phyloP scores from a whole-genome alignment of 495 filamentous ascomycete genomes.

The Terfezia boudieri region DNA sequence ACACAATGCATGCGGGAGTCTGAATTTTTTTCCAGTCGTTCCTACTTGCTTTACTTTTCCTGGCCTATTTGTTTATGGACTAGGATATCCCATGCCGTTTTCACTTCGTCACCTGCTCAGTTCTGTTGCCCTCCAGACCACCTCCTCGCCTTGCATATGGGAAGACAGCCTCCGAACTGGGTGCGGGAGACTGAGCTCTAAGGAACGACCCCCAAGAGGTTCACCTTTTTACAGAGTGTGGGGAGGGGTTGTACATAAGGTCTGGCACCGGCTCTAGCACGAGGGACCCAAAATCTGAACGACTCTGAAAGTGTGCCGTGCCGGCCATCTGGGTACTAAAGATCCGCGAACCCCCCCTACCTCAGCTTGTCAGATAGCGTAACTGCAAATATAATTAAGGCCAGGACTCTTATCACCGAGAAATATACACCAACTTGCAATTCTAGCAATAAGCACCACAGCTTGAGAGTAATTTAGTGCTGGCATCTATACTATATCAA shows the following conservation, averaged over 20 bases:
- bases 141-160: slow-evolving; percentile 10
- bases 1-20: slow-evolving; percentile 8
- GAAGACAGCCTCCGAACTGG: slow-evolving; percentile 5
- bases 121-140: slow-evolving; percentile 4
- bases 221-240: slow-evolving; percentile 12
- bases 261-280: background rate
- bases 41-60: slow-evolving; percentile 8
- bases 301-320: background rate
- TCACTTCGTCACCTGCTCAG: slow-evolving; percentile 16
- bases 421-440: slow-evolving; percentile 13
- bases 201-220: slow-evolving; percentile 3
- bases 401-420: background rate
- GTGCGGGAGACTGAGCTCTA: slow-evolving; percentile 15
- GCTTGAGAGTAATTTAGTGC: slow-evolving; percentile 15
- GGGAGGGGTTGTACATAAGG: slow-evolving; percentile 8
- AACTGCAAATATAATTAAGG: background rate
- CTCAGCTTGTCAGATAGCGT: slow-evolving; percentile 15
- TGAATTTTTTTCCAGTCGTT: slow-evolving; percentile 16
- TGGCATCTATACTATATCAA: slow-evolving; percentile 16
- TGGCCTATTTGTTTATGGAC: background rate
- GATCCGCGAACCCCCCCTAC: slow-evolving; percentile 8
- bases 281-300: background rate
- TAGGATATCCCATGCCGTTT: slow-evolving; percentile 17
- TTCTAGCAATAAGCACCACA: slow-evolving; percentile 18
- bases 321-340: background rate